Percentiles rank a stretch among this genome's conserved stretches.
phyloP scores from a whole-genome alignment of 441 rosid genomes.

The Flueggea neowawraea region DNA sequence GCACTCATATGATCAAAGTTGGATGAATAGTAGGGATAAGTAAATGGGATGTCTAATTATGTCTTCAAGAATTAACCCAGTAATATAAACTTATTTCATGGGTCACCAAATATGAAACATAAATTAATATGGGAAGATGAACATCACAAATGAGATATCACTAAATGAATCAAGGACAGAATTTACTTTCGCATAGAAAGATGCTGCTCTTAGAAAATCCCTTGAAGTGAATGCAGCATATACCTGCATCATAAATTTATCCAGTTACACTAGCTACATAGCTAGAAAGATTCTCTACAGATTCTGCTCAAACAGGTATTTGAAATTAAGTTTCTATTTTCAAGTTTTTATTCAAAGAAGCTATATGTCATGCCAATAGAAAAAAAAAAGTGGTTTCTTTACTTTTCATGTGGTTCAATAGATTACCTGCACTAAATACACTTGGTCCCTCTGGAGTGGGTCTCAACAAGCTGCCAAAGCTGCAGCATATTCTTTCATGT shows the following conservation, averaged over 20 bases:
- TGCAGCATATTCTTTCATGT: constrained; percentile 95
- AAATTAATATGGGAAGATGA: background rate
- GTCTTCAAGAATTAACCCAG: too few species aligned
- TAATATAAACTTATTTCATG: too few species aligned
- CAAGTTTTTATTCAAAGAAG: background rate
- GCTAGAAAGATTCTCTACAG: constrained; percentile 9
- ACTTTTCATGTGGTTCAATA: constrained; percentile 7
- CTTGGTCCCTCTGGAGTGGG: constrained; percentile 97
- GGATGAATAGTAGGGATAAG: background rate
- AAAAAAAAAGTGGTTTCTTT: constrained; percentile 13
- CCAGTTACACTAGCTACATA: constrained; percentile 21
- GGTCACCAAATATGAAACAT: background rate
- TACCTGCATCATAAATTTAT: constrained; percentile 64
- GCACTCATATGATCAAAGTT: background rate
- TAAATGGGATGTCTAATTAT: background rate
- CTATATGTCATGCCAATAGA: constrained; percentile 6
- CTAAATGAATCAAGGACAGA: constrained; percentile 12
- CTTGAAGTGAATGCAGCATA: constrained; percentile 82
- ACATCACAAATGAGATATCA: background rate
- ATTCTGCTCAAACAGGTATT: constrained; percentile 14
- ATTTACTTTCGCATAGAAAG: constrained; percentile 92
- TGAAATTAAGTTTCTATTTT: constrained; percentile 7
- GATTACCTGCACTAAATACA: constrained; percentile 92
- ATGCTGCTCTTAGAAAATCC: constrained; percentile 94
- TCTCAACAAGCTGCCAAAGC: constrained; percentile 90